Evolutionary conservation across 805 yeast species (phyloP).

Genomic region (Sugiyamaella smithiae): DNA sequence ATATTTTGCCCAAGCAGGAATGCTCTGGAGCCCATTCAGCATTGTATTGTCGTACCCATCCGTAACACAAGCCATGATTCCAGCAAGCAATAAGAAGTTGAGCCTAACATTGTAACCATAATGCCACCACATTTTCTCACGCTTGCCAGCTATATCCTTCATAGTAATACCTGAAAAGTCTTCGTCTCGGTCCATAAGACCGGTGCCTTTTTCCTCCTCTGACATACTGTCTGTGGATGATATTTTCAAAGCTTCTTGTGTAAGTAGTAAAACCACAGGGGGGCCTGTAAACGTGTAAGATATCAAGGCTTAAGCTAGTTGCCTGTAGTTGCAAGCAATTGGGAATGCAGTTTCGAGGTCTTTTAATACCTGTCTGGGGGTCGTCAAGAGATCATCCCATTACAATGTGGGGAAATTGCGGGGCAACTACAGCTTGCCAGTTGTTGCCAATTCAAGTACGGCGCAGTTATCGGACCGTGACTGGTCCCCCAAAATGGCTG

Average conservation of each 20-base stretch:
- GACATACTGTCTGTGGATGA: too few relatives aligned
- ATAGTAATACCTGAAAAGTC: not conserved
- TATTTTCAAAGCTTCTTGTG: too few relatives aligned
- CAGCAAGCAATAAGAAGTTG: slow-evolving; percentile 15
- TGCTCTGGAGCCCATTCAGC: slow-evolving; percentile 28
- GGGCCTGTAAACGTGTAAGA: too few relatives aligned
- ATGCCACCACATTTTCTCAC: not conserved
- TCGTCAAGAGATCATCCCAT: too few relatives aligned
- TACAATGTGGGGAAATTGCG: not conserved
- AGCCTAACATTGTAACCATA: slow-evolving; percentile 3
- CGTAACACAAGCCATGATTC: slow-evolving; percentile 17
- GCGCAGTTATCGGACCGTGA: not conserved
- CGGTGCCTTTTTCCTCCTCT: not conserved
- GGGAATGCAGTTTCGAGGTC: too few relatives aligned
- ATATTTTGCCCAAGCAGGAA: slow-evolving; percentile 22
- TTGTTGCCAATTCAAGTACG: not conserved
- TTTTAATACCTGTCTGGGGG: too few relatives aligned
- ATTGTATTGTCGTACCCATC: slow-evolving; percentile 23
- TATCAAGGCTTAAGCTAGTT: too few relatives aligned
- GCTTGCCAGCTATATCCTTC: not conserved
- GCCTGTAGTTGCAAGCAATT: too few relatives aligned
- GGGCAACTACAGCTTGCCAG: not conserved
- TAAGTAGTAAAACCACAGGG: too few relatives aligned
- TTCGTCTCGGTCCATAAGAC: not conserved
- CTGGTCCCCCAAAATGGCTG: not conserved